These are phyloP conservation scores for Pseudopyricularia javanii DNA, from an alignment of 2,329 filamentous ascomycete species.

Conservation along the genomic window DNA sequence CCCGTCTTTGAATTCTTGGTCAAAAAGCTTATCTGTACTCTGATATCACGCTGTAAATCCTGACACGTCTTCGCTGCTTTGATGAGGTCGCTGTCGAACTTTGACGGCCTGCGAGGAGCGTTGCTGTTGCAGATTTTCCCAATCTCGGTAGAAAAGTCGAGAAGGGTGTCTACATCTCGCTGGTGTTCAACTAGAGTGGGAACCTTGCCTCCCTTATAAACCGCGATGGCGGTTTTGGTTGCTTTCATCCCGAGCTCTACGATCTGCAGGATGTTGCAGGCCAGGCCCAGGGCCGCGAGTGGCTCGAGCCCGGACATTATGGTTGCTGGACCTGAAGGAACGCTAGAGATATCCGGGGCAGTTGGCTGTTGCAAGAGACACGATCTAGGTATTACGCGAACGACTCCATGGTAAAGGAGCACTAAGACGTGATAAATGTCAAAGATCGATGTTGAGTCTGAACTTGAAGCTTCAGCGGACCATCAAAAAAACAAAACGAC, in stretches of 20 bases:
- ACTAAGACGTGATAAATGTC: too few relatives aligned
- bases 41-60: neutral
- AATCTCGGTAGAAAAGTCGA: neutral
- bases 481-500: too few relatives aligned
- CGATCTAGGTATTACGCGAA: too few relatives aligned
- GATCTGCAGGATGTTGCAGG: slow-evolving; percentile 13
- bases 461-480: too few relatives aligned
- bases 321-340: too few relatives aligned
- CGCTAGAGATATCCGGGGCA: too few relatives aligned
- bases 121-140: neutral
- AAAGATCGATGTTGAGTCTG: too few relatives aligned
- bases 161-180: neutral
- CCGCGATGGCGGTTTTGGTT: slow-evolving; percentile 5
- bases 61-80: neutral
- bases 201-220: slow-evolving; percentile 8
- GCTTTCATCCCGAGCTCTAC: slow-evolving; percentile 10
- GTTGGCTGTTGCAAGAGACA: too few relatives aligned
- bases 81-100: neutral
- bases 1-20: neutral
- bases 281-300: slow-evolving; percentile 9
- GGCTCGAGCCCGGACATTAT: slow-evolving; percentile 8
- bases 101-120: neutral
- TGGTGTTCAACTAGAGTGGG: too few relatives aligned
- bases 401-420: too few relatives aligned
- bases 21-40: neutral